Base-by-base conservation (phyloP, 2,329 filamentous ascomycete genomes). In the Paracamarosporium sp. region DNA sequence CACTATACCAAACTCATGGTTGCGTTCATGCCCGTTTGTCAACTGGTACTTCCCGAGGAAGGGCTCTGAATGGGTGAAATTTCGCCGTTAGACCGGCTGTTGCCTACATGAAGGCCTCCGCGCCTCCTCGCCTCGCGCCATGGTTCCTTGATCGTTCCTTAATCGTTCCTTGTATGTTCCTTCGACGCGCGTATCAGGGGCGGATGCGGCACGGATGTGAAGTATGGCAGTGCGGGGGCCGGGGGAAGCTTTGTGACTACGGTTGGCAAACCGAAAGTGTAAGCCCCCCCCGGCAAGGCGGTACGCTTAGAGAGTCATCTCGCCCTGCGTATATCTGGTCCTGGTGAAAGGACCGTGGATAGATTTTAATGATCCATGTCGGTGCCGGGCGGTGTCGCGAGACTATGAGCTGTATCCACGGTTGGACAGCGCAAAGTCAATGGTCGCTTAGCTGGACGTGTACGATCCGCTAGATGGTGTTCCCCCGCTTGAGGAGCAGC, bases 381-480 rank as follows among this genome's bases (percentile, higher is more conserved):
- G 48, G 48, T 24, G 36, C 17, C 38, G 7, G 43, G 25, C 17
- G 13, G 25, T 31, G 25, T 31, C 13, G 36, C 22, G 17, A 41
- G 33, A 15, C 8, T 13, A 20, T 31, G 4, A 4, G 8, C 17
- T 31, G 31, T 35, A 15, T 30, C 9, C 9, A 15, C 11, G 11
- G 25, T 20, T 25, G 25, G 15, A 27, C 20, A n/a, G 28, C 43
- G 36, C n/a, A 13, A n/a, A 28, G 17, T 30, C 40, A 31, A 25
- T 24, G 6, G 13, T 9, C 40, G 50, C 22, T 40, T 41, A 47
- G 41, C 27, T 27, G 25, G 36, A 30, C 24, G 43, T 44, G n/a
- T 56, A 59, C 5, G 56, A 61, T 38, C 43, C 45, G 36, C 50
- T 59, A 20, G 61, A 59, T 33, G 61, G 59, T 13, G 61, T 61